Evolutionary conservation across 2,329 filamentous ascomycete genomes (phyloP).

Genomic region (Sclerotinia spermophila): DNA sequence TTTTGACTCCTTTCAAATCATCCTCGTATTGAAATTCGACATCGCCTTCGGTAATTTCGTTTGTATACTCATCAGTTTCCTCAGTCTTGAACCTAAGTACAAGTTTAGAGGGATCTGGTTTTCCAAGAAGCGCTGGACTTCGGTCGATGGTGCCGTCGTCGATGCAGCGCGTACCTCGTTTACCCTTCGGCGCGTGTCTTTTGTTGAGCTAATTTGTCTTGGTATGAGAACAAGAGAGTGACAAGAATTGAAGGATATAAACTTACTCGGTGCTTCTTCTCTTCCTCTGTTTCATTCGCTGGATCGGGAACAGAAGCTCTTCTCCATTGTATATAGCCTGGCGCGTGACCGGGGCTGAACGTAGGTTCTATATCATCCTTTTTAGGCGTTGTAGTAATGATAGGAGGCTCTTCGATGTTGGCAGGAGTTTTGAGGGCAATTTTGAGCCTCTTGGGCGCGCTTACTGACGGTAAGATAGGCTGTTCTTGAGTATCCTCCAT

Average conservation of each 20-base stretch:
- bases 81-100: neutral
- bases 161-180: slow-evolving; percentile 3
- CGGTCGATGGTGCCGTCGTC: slow-evolving; percentile 11
- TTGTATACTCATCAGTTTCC: neutral
- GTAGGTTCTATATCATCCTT: neutral
- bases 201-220: neutral
- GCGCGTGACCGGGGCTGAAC: slow-evolving; percentile 1
- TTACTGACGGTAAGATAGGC: neutral
- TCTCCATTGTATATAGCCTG: slow-evolving; percentile 1
- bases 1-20: neutral
- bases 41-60: neutral
- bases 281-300: neutral
- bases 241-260: neutral
- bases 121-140: neutral
- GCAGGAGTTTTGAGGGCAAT: rapidly evolving
- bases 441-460: neutral
- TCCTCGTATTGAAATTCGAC: neutral
- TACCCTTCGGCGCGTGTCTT: neutral
- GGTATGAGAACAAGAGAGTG: neutral
- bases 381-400: neutral
- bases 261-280: neutral
- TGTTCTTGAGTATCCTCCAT: neutral
- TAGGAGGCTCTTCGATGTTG: rapidly evolving
- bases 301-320: neutral
- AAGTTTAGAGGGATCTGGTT: neutral